Percentiles rank a stretch among this genome's conserved stretches.
phyloP scores from a whole-genome alignment of 1,284 basidiomycete genomes.

The Naganishia liquefaciens region DNA sequence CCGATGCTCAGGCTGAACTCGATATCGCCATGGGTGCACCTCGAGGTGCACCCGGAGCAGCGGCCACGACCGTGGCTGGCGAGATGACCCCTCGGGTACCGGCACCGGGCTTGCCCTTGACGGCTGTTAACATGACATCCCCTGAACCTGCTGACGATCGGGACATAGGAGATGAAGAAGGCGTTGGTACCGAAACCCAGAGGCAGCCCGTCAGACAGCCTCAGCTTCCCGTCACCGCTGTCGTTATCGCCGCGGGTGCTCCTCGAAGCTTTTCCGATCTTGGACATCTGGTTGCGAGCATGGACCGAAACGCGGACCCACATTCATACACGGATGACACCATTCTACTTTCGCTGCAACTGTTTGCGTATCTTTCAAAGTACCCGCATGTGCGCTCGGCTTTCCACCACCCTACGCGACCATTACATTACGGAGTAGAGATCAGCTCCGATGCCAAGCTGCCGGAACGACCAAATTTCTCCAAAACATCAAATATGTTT shows the following conservation, averaged over 20 bases:
- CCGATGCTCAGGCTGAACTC: slow-evolving; percentile 59
- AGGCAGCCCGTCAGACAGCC: slow-evolving; percentile 12
- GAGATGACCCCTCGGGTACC: slow-evolving; percentile 56
- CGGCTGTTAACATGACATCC: slow-evolving; percentile 5
- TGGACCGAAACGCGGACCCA: slow-evolving; percentile 50
- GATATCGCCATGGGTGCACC: slow-evolving; percentile 83
- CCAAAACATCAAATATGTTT: slow-evolving; percentile 77
- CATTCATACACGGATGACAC: slow-evolving; percentile 83
- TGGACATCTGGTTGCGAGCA: slow-evolving; percentile 46
- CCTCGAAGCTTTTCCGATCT: slow-evolving; percentile 53
- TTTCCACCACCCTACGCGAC: slow-evolving; percentile 78
- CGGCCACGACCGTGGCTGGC: slow-evolving; percentile 38
- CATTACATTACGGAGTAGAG: slow-evolving; percentile 54
- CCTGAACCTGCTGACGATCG: slow-evolving; percentile 9
- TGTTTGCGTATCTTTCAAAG: slow-evolving; percentile 94
- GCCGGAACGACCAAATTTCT: slow-evolving; percentile 50
- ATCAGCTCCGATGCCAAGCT: slow-evolving; percentile 44
- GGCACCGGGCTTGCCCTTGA: slow-evolving; percentile 29
- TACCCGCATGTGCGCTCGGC: slow-evolving; percentile 97
- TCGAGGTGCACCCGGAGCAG: slow-evolving; percentile 74
- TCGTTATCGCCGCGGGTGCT: slow-evolving; percentile 53
- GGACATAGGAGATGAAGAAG: slow-evolving; percentile 16
- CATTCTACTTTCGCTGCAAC: slow-evolving; percentile 84
- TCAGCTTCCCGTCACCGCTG: slow-evolving; percentile 25
- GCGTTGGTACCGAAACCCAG: slow-evolving; percentile 7